Evolutionary conservation across 352 stramenopile species (phyloP).

Genomic region (Globisporangium cederbergense): DNA sequence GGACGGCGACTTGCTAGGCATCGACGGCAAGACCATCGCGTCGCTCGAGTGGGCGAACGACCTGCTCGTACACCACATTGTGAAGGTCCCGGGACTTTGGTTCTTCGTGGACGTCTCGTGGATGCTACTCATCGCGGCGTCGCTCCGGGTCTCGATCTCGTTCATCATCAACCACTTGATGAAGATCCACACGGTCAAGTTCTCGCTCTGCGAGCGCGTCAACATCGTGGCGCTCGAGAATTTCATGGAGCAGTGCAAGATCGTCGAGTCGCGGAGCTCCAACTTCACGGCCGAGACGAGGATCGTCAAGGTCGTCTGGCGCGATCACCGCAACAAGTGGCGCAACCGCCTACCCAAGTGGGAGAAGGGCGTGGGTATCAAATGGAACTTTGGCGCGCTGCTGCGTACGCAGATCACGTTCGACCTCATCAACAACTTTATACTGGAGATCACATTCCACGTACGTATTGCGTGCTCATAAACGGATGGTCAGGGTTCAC

Average conservation of each 20-base stretch:
- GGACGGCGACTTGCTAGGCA: slow-evolving; percentile 85
- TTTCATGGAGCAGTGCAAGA: slow-evolving; percentile 31
- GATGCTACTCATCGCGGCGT: slow-evolving; percentile 38
- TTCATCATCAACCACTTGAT: slow-evolving; percentile 36
- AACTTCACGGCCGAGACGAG: slow-evolving; percentile 73
- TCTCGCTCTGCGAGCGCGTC: slow-evolving; percentile 38
- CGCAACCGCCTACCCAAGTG: slow-evolving; percentile 3
- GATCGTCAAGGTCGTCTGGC: slow-evolving; percentile 89
- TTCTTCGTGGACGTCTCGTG: slow-evolving; percentile 46
- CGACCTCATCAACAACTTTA: slow-evolving; percentile 46
- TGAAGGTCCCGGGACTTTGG: slow-evolving; percentile 42
- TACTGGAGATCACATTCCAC: slow-evolving; percentile 58
- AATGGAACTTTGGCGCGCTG: slow-evolving; percentile 40
- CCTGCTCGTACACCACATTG: slow-evolving; percentile 37
- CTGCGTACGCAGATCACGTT: slow-evolving; percentile 62
- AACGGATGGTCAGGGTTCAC: not conserved
- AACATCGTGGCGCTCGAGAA: slow-evolving; percentile 56
- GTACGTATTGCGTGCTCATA: slow-evolving; percentile 24
- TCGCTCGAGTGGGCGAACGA: slow-evolving; percentile 54
- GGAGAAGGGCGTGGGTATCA: slow-evolving; percentile 13
- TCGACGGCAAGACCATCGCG: slow-evolving; percentile 37
- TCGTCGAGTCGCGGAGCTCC: slow-evolving; percentile 80
- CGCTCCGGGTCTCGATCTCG: slow-evolving; percentile 31
- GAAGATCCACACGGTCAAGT: slow-evolving; percentile 37
- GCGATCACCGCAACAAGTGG: slow-evolving; percentile 74